Percentiles rank a stretch among this genome's conserved stretches.
These are phyloP conservation scores for Isoetes taiwanensis DNA, from an alignment of 75 land plant genomes.

Conservation along the genomic window DNA sequence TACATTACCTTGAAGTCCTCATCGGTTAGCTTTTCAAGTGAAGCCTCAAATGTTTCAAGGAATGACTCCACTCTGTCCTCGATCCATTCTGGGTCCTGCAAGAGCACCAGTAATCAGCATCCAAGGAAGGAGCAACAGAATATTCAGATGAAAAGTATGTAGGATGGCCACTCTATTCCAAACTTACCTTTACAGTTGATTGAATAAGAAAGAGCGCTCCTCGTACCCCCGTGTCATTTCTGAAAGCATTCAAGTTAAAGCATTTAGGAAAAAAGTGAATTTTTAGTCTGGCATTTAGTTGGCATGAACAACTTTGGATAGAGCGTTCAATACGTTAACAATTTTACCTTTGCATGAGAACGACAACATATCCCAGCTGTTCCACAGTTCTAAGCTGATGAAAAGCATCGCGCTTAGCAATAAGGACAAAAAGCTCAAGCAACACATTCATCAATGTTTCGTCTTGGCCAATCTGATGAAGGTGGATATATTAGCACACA, in stretches of 20 bases:
- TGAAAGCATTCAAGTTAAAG: too few relatives aligned
- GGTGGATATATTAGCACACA: background rate
- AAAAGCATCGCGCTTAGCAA: conserved; percentile 77
- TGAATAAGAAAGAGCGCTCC: conserved; percentile 83
- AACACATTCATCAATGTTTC: conserved; percentile 57
- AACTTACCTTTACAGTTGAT: conserved; percentile 75
- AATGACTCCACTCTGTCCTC: conserved; percentile 75
- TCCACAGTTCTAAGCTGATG: conserved; percentile 94
- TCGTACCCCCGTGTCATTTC: conserved; percentile 79
- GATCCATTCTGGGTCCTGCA: conserved; percentile 66
- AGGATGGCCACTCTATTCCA: background rate
- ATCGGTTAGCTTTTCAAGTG: conserved; percentile 46
- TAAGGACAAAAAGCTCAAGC: conserved; percentile 76
- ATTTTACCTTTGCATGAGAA: conserved; percentile 55
- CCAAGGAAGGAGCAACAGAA: background rate
- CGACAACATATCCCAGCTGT: conserved; percentile 91
- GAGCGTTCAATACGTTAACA: background rate
- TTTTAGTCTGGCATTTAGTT: too few relatives aligned
- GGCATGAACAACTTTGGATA: too few relatives aligned
- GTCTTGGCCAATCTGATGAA: conserved; percentile 86
- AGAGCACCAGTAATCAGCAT: background rate
- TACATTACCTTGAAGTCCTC: conserved; percentile 60
- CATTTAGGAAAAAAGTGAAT: too few relatives aligned
- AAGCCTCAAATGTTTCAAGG: conserved; percentile 47
- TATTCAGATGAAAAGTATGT: background rate